A percentile compares a stretch with the other conserved stretches of the same genome.
Conservation (phyloP, 768 basidiomycete species). For the Trametes cingulata region DNA sequence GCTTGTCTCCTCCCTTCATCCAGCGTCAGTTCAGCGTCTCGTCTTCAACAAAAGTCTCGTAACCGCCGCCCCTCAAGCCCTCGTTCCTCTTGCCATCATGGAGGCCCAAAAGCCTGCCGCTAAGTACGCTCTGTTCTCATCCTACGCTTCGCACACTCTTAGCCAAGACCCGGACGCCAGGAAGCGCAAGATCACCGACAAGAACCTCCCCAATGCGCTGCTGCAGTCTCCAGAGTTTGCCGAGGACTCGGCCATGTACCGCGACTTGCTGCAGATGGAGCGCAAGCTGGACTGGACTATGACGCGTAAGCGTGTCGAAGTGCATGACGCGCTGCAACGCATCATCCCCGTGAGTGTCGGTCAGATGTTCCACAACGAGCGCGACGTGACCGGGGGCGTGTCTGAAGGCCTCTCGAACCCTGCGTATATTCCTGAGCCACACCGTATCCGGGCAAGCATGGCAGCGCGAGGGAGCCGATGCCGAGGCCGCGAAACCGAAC, state of each 20-base stretch:
- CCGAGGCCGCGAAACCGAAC: constrained; percentile 47
- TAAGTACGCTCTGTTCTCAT: constrained; percentile 23
- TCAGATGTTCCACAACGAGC: neutral
- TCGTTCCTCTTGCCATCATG: constrained; percentile 16
- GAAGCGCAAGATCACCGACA: constrained; percentile 79
- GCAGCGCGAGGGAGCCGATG: constrained; percentile 56
- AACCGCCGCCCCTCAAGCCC: constrained; percentile 10
- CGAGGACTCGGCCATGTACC: constrained; percentile 84
- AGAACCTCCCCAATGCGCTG: constrained; percentile 74
- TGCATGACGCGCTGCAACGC: constrained; percentile 83
- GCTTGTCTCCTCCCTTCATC: constrained; percentile 8
- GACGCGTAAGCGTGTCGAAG: constrained; percentile 84
- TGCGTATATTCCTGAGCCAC: constrained; percentile 87
- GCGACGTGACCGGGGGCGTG: neutral
- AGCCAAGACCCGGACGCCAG: constrained; percentile 38
- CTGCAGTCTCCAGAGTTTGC: constrained; percentile 74
- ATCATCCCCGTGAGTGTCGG: constrained; percentile 59
- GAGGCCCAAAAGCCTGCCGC: constrained; percentile 25
- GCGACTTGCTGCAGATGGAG: constrained; percentile 84
- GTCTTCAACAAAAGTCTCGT: constrained; percentile 3
- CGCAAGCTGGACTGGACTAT: constrained; percentile 94
- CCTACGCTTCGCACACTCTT: constrained; percentile 11
- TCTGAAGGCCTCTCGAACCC: constrained; percentile 71
- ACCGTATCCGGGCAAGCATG: constrained; percentile 83
- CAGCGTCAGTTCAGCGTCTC: constrained; percentile 14